Conservation (phyloP, 1,284 basidiomycete species). For the Ceratobasidium sp. region DNA sequence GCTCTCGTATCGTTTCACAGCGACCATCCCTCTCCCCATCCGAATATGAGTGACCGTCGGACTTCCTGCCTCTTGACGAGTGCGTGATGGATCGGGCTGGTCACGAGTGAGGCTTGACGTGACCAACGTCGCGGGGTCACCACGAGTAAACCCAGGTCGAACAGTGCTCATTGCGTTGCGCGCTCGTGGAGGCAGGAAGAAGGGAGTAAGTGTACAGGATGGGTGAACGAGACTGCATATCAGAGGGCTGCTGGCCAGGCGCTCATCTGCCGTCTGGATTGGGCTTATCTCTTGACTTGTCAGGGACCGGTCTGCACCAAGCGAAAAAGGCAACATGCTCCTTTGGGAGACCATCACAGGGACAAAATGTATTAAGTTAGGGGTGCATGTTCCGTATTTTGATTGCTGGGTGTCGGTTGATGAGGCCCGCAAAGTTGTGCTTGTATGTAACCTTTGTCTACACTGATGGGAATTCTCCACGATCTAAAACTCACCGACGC, state of each 20-base stretch:
- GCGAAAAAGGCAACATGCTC: not conserved
- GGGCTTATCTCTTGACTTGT: conserved; percentile 5
- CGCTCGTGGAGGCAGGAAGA: not conserved
- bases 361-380: too few relatives aligned
- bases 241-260: conserved; percentile 5
- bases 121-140: not conserved
- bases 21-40: conserved; percentile 13
- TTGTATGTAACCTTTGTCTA: too few relatives aligned
- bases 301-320: not conserved
- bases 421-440: too few relatives aligned
- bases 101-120: not conserved
- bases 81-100: not conserved
- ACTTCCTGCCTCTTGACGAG: not conserved
- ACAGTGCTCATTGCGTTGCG: conserved; percentile 11
- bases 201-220: not conserved
- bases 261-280: not conserved
- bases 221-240: not conserved
- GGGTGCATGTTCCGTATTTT: too few relatives aligned
- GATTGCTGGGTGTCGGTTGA: too few relatives aligned
- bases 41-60: not conserved
- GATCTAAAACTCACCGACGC: too few relatives aligned
- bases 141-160: not conserved
- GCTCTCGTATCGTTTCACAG: conserved; percentile 6
- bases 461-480: too few relatives aligned
- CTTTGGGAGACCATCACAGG: too few relatives aligned